phyloP scores from a whole-genome alignment of 306 rosid genomes.

The Malus sylvestris region DNA sequence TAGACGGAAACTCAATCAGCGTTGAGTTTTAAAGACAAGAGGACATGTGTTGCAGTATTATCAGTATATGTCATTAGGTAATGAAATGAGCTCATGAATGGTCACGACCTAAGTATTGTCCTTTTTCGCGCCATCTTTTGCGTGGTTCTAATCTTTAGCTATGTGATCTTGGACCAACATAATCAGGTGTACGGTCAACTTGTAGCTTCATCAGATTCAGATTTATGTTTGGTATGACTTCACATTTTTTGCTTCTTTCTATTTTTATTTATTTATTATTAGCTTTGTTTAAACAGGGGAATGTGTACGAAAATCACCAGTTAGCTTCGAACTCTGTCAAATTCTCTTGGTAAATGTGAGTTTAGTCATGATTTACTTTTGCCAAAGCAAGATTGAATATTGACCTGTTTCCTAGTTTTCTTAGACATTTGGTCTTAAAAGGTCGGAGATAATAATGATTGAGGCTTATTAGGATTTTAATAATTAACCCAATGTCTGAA shows the following conservation, averaged over 20 bases:
- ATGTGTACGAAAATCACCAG: not conserved
- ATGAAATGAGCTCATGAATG: too few species aligned
- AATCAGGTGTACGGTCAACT: not conserved
- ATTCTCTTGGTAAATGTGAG: not conserved
- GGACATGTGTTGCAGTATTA: not conserved
- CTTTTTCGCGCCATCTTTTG: not conserved
- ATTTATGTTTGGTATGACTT: not conserved
- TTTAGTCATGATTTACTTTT: not conserved
- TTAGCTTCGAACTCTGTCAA: not conserved
- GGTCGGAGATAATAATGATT: not conserved
- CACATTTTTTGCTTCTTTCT: not conserved
- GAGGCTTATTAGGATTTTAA: not conserved
- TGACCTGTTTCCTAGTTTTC: slow-evolving; percentile 1
- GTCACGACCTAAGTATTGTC: not conserved
- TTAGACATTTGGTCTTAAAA: not conserved
- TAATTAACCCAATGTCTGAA: too few species aligned
- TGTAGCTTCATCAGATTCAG: not conserved
- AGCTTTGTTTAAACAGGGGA: not conserved
- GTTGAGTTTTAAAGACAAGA: too few species aligned
- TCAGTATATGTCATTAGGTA: not conserved
- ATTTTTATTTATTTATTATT: not conserved
- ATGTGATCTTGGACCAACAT: not conserved
- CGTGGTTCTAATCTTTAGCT: not conserved
- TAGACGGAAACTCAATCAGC: too few species aligned
- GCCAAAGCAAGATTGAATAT: not conserved